phyloP scores from a whole-genome alignment of 2,329 filamentous ascomycete species.

The Biscogniauxia marginata region DNA sequence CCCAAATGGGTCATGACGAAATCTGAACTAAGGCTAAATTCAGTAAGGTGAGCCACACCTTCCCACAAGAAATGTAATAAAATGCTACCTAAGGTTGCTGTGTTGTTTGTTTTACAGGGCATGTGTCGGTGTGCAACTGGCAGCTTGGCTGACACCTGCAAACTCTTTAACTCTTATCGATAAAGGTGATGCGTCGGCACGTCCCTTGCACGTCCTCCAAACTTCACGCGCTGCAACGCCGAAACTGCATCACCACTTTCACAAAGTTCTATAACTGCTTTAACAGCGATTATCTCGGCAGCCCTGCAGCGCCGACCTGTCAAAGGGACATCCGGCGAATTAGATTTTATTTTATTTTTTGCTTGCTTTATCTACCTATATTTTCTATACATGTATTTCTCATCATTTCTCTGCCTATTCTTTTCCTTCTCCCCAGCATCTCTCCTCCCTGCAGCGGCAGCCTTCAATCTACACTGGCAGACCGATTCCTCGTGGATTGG shows the following conservation, averaged over 20 bases:
- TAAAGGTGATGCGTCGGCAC: background rate
- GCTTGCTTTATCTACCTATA: background rate
- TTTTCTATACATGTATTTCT: background rate
- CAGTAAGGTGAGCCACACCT: too few species aligned
- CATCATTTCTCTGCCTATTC: background rate
- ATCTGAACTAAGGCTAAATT: too few species aligned
- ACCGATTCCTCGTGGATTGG: background rate
- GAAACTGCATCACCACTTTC: background rate
- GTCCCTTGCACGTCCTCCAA: slow-evolving; percentile 9
- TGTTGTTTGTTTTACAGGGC: too few species aligned
- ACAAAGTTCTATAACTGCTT: background rate
- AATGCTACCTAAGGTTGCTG: too few species aligned
- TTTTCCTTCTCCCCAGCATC: background rate
- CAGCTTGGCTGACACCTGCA: background rate
- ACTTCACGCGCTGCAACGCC: slow-evolving; percentile 11
- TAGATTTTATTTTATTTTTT: background rate
- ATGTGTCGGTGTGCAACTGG: background rate
- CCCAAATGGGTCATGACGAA: too few species aligned
- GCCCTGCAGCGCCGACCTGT: background rate
- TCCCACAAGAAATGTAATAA: too few species aligned
- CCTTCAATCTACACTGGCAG: background rate
- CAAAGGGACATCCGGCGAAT: background rate
- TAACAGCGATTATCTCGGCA: background rate
- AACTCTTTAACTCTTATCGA: slow-evolving; percentile 9
- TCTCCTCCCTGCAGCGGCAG: background rate